These are phyloP conservation scores for Fusarium sp. DNA, from an alignment of 2,329 filamentous ascomycete species.

Conservation along the genomic window DNA sequence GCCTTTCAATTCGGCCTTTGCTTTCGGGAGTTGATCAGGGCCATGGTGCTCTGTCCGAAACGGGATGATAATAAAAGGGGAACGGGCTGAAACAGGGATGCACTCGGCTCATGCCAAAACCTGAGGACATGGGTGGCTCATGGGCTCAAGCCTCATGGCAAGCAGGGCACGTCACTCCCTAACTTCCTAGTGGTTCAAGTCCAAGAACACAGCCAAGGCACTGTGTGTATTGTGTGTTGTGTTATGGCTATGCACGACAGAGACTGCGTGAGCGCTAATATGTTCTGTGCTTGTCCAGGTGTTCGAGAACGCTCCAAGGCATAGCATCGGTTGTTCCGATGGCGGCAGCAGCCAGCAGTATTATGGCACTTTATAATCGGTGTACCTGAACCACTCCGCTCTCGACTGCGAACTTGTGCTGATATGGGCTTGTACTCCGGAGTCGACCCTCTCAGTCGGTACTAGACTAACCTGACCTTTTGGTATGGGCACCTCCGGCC, in stretches of 20 bases:
- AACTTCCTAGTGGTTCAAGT: slow-evolving; percentile 2
- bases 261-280: slow-evolving; percentile 35
- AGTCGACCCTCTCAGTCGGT: slow-evolving; percentile 13
- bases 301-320: slow-evolving; percentile 38
- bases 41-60: slow-evolving; percentile 18
- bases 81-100: slow-evolving; percentile 41
- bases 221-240: too few relatives aligned
- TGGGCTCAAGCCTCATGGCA: background rate
- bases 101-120: slow-evolving; percentile 11
- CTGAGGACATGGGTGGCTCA: slow-evolving; percentile 20
- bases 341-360: too few relatives aligned
- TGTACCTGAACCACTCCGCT: slow-evolving; percentile 26
- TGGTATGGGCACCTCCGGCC: slow-evolving; percentile 28
- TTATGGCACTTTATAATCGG: background rate
- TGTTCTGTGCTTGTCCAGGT: slow-evolving; percentile 29
- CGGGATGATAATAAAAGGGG: slow-evolving; percentile 35
- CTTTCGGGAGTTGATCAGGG: background rate
- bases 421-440: slow-evolving; percentile 27
- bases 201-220: background rate
- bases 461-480: slow-evolving; percentile 18
- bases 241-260: slow-evolving; percentile 37
- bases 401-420: slow-evolving; percentile 21
- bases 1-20: background rate
- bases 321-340: slow-evolving; percentile 32
- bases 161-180: slow-evolving; percentile 18